Base-by-base conservation (phyloP, 164 flowering plant genomes). In the Euptelea pleiosperma region DNA sequence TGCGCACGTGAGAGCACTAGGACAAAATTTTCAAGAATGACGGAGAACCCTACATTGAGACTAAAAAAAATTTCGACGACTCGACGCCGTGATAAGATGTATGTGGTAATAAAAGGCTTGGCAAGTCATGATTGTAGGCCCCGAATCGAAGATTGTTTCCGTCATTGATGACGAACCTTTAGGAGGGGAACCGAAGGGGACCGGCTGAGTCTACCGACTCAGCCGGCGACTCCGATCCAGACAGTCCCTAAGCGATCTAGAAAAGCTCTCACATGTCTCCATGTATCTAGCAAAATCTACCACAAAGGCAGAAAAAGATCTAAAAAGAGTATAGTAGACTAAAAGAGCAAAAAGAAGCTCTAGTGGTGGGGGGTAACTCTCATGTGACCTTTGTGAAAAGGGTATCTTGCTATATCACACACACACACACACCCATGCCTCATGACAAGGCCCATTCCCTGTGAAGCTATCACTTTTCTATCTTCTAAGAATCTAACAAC, bases 351-450 rank as follows among this genome's bases (percentile, higher is more conserved):
- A 51, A 31, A 16, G 57, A 44, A 37, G 25, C 45, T 24, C 25
- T 26, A 47, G 35, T 45, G 59, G 58, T 65, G 57, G 26, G 30
- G 48, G 60, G 3, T 66, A n/a, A 49, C 56, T 40, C 50, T 57
- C 67, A 68, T 68, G 71, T 68, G 71, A 68, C 7, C 36, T 42
- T 62, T 12, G n/a, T 53, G 51, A 44, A 62, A 62, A 42, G 22
- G 57, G 19, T 43, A 12, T 33, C 47, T 37, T 9, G 3, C 50
- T 45, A 24, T 14, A 12, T 31, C 7, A 18, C n/a, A 35, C 3
- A n/a, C 6, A 18, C 12, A 30, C 8, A 33, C 15, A n/a, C 12
- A 43, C 49, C 56, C 64, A 52, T 59, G 36, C 55, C 22, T 30
- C 40, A 60, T 40, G 55, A 51, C 39, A 31, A 49, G 55, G 22